Evolutionary conservation across 2,329 filamentous ascomycete species (phyloP), one percentile per base, ranked within the genome.

Genomic region (Proliferodiscus dingleyae): DNA sequence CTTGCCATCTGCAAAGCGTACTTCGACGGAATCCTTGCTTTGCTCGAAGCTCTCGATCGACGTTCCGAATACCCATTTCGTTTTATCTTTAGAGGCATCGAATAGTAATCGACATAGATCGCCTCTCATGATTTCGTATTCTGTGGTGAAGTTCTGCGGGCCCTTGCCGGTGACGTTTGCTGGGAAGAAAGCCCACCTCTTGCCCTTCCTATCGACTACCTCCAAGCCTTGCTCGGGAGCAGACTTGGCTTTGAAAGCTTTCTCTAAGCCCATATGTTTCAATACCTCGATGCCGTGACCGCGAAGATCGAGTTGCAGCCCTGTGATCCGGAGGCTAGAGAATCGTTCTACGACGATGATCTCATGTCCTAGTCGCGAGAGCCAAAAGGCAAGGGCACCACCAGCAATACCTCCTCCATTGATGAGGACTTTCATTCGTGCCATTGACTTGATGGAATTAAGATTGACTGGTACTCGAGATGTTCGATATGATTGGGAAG

Each of bases 291-390:
- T 67, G 0, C 71, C 76, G 18, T 70, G 67, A 10, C 68, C 72
- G 3, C 74, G 70, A 2, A 81, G 62, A 54, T 82, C 78, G 22
- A 81, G 60, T 39, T 78, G 75, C 3, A 72, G 69, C 0, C 78
- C 78, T 0, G 66, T 65, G 1, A 66, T 61, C 2, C 77, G 69
- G 0, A 78, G 58, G 1, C 34, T 38, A 3, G 67, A 58, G 26
- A 52, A 66, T 1, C 71, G 66, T 51, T 74, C 71, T 30, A 73
- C 54, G 18, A 73, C 44, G 2, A 66, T 67, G 37, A 71, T 57
- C 22, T 58, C 47, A 42, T 67, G 61, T 22, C 65, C 63, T n/a
- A 62, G 50, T 32, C 63, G 63, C 1, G 72, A 63, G 16, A 80
- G 70, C 63, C 71, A 74, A 60, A 69, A 71, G 22, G 75, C 75